A percentile compares a stretch with the other conserved stretches of the same genome.
Evolutionary conservation across 164 flowering plant genomes (phyloP).

Genomic region (Macadamia integrifolia): DNA sequence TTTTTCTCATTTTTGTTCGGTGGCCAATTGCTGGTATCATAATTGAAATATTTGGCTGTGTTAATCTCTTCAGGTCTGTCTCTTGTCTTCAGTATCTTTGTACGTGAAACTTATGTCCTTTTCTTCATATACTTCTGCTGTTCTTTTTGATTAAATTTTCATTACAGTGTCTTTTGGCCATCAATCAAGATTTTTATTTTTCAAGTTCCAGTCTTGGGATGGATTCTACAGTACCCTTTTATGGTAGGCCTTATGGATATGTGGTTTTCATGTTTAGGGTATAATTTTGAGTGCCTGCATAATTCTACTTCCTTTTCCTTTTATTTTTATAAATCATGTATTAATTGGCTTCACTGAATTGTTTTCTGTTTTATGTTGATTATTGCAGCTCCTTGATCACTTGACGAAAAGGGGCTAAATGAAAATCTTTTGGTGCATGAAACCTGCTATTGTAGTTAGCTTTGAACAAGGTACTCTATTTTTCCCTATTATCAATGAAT

Average conservation of each 20-base stretch:
- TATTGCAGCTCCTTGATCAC: slow-evolving; percentile 27
- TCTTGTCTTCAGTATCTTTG: slow-evolving; percentile 2
- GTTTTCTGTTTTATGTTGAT: background rate
- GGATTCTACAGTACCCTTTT: slow-evolving; percentile 53
- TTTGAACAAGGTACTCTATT: background rate
- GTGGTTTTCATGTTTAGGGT: slow-evolving; percentile 1
- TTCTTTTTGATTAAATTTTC: slow-evolving; percentile 1
- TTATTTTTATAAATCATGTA: background rate
- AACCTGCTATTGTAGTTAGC: background rate
- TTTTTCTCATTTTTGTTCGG: slow-evolving; percentile 67
- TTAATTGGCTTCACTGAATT: background rate
- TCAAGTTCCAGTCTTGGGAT: slow-evolving; percentile 72
- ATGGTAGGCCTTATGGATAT: slow-evolving; percentile 29
- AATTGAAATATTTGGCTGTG: slow-evolving; percentile 58
- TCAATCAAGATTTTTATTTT: slow-evolving; percentile 49
- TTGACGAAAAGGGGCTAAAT: slow-evolving; percentile 16
- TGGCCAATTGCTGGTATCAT: slow-evolving; percentile 77
- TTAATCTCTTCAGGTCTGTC: slow-evolving; percentile 65
- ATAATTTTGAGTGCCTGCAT: background rate
- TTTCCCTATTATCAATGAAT: background rate
- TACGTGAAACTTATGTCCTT: background rate
- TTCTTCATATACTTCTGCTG: slow-evolving; percentile 3
- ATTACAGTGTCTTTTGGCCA: slow-evolving; percentile 68
- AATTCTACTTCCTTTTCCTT: background rate
- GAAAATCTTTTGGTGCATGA: slow-evolving; percentile 8